Evolutionary conservation across 257 asterid species (phyloP).

Genomic region (Ilex aquifolium): DNA sequence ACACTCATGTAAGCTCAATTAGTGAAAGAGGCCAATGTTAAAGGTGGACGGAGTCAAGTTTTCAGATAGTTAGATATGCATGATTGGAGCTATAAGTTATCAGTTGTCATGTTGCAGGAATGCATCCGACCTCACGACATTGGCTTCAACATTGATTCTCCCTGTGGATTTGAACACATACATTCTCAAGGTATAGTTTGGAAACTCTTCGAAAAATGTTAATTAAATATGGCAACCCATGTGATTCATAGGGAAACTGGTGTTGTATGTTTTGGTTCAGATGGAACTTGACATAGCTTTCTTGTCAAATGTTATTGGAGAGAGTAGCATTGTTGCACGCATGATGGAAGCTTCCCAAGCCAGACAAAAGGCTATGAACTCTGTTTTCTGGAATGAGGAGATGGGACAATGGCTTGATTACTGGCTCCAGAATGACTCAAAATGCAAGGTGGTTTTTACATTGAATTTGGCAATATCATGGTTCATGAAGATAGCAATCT

Average conservation of each 20-base stretch:
- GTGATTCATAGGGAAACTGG: constrained; percentile 4
- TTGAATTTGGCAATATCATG: neutral
- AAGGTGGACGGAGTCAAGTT: neutral
- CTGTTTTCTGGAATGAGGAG: constrained; percentile 64
- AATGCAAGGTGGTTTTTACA: constrained; percentile 28
- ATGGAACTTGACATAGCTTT: constrained; percentile 80
- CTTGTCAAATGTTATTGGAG: constrained; percentile 55
- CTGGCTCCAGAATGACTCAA: constrained; percentile 42
- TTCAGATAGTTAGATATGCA: neutral
- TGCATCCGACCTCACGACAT: constrained; percentile 61
- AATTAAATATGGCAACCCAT: neutral
- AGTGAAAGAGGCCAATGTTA: neutral
- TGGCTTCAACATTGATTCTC: constrained; percentile 58
- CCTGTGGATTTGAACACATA: constrained; percentile 90
- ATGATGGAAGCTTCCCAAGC: constrained; percentile 52
- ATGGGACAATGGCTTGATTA: constrained; percentile 89
- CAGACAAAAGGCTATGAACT: constrained; percentile 56
- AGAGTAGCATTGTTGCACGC: constrained; percentile 21
- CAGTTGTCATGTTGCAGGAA: constrained; percentile 31
- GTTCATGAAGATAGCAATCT: neutral
- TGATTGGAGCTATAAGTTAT: neutral
- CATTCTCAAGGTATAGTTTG: constrained; percentile 56
- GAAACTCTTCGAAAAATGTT: constrained; percentile 1
- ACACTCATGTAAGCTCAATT: neutral
- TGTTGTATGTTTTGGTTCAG: constrained; percentile 26